Conservation (phyloP, 75 land plant genomes). For the Cryptomeria japonica region DNA sequence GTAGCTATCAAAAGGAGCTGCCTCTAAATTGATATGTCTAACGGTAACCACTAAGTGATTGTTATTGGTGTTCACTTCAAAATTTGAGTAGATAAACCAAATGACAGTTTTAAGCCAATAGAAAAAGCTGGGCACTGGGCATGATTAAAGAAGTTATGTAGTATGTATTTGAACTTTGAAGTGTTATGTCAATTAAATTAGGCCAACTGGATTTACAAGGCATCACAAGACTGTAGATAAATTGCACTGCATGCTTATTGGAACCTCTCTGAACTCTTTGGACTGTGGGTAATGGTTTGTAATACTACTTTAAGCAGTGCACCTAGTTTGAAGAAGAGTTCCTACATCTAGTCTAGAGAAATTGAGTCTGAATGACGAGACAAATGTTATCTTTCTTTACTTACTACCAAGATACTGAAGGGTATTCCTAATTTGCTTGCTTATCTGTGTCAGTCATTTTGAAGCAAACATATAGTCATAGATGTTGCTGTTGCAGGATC, state of each 20-base stretch:
- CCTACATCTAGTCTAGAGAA: background rate
- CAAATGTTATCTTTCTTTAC: background rate
- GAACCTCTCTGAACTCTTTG: background rate
- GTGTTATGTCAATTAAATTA: background rate
- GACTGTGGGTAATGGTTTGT: background rate
- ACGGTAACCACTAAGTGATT: background rate
- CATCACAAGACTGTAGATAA: background rate
- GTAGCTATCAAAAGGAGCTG: background rate
- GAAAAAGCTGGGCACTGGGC: background rate
- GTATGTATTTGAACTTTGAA: background rate
- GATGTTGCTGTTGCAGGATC: slow-evolving; percentile 15
- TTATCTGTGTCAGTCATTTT: background rate
- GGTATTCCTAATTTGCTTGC: background rate
- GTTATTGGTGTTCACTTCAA: background rate
- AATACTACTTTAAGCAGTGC: background rate
- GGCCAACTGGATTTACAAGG: background rate
- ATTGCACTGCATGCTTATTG: background rate
- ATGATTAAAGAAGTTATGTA: background rate
- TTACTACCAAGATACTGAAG: background rate
- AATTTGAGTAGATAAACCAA: background rate
- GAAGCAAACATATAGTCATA: background rate
- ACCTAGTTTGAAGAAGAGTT: background rate
- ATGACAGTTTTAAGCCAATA: background rate
- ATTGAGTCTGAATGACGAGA: background rate
- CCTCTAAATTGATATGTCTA: background rate